phyloP scores from a whole-genome alignment of 1,284 basidiomycete species.

The Boletus sp. region DNA sequence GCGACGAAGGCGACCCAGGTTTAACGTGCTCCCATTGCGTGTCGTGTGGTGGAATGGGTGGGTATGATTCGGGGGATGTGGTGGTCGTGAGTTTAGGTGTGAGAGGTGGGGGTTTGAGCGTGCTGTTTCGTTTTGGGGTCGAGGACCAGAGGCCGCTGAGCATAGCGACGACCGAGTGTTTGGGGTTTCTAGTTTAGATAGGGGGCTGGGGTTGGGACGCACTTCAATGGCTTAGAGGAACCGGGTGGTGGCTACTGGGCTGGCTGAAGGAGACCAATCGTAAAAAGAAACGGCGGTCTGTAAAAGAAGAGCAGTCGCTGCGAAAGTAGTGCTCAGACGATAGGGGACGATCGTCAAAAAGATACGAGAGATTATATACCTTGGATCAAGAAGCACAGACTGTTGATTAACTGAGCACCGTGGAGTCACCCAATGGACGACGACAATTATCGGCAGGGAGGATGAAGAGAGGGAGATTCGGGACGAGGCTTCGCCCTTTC shows the following conservation, averaged over 20 bases:
- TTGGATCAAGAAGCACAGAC: not conserved
- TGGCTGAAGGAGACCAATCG: too few relatives aligned
- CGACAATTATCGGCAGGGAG: not conserved
- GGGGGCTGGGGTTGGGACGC: too few relatives aligned
- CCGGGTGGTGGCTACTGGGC: too few relatives aligned
- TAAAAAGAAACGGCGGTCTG: too few relatives aligned
- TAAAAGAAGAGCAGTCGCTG: not conserved
- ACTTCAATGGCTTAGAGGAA: not conserved
- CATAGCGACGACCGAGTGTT: not conserved
- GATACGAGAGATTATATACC: not conserved
- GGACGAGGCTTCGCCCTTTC: not conserved
- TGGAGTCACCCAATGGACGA: not conserved
- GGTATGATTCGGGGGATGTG: conserved; percentile 11
- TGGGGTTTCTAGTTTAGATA: not conserved
- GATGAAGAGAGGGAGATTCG: not conserved
- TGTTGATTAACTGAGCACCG: not conserved
- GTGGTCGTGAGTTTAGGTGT: conserved; percentile 25
- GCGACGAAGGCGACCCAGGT: conserved; percentile 16
- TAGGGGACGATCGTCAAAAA: too few relatives aligned
- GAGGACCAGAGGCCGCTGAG: conserved; percentile 10
- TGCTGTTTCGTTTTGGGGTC: conserved; percentile 19
- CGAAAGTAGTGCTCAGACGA: not conserved
- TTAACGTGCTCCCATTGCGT: conserved; percentile 28
- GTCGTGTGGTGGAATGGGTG: conserved; percentile 9
- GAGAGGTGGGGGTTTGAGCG: conserved; percentile 19